Conservation (phyloP, 2,329 filamentous ascomycete genomes). For the Phialophora expanda region DNA sequence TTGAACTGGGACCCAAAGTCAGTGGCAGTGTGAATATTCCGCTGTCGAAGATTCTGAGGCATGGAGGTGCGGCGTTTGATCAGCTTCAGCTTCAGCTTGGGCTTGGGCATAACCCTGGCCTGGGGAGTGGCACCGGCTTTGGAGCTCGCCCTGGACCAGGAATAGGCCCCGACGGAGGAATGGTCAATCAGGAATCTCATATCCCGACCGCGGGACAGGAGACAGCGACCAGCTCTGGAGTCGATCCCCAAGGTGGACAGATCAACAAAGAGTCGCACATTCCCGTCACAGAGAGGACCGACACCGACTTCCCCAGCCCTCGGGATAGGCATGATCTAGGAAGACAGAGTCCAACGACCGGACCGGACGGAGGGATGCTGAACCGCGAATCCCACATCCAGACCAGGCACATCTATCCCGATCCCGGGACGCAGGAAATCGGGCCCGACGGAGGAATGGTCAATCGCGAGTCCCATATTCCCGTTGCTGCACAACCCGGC, state of each 20-base stretch:
- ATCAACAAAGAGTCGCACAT: constrained; percentile 17
- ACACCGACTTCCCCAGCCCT: not conserved
- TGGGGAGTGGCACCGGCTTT: too few relatives aligned
- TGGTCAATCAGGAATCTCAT: constrained; percentile 12
- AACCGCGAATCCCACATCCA: constrained; percentile 1
- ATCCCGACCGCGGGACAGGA: not conserved
- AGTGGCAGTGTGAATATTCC: constrained; percentile 71
- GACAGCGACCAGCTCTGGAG: not conserved
- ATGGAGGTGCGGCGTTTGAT: constrained; percentile 27
- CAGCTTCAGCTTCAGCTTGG: constrained; percentile 13
- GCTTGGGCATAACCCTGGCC: not conserved
- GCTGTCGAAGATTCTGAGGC: constrained; percentile 49
- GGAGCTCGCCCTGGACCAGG: too few relatives aligned
- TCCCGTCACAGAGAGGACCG: not conserved
- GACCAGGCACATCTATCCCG: not conserved
- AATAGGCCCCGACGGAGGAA: not conserved
- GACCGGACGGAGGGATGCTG: not conserved
- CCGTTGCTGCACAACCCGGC: not conserved
- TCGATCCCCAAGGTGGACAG: constrained; percentile 20
- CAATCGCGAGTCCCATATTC: not conserved
- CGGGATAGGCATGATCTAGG: not conserved
- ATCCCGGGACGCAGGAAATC: not conserved
- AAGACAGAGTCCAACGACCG: not conserved
- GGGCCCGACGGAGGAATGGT: constrained; percentile 6
- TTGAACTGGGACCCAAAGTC: constrained; percentile 73